Conservation (phyloP, 192 early-diverging fungal species). For the Backusella psychrophila region DNA sequence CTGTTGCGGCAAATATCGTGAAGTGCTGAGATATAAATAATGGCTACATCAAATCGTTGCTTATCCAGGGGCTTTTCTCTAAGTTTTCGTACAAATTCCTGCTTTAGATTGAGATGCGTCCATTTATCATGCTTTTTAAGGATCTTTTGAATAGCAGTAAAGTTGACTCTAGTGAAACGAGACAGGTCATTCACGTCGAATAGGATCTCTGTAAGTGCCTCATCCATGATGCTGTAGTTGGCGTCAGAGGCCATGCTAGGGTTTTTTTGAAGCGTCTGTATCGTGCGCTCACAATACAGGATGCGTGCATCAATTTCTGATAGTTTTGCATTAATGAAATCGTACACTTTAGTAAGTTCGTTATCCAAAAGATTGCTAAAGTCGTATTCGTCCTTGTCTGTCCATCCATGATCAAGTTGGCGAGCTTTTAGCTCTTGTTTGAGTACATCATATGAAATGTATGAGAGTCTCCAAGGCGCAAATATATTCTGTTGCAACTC, state of each 20-base stretch:
- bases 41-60: slow-evolving; percentile 84
- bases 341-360: slow-evolving; percentile 84
- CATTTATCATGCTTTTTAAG: slow-evolving; percentile 99
- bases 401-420: slow-evolving; percentile 54
- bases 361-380: slow-evolving; percentile 82
- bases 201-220: slow-evolving; percentile 65
- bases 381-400: slow-evolving; percentile 68
- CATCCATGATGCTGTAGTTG: slow-evolving; percentile 53
- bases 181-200: slow-evolving; percentile 78
- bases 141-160: slow-evolving; percentile 85
- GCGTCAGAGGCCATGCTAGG: slow-evolving; percentile 49
- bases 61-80: slow-evolving; percentile 79
- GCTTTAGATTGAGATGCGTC: slow-evolving; percentile 71
- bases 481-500: slow-evolving; percentile 71
- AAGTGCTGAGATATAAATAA: slow-evolving; percentile 83
- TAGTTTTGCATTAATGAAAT: slow-evolving; percentile 73
- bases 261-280: slow-evolving; percentile 45
- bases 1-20: slow-evolving; percentile 69
- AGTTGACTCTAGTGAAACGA: slow-evolving; percentile 78
- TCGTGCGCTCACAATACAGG: slow-evolving; percentile 63
- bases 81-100: slow-evolving; percentile 70
- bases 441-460: slow-evolving; percentile 79
- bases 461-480: slow-evolving; percentile 79
- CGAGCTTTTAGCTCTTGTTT: slow-evolving; percentile 81
- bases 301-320: slow-evolving; percentile 75